Base-by-base conservation (phyloP, 164 flowering plant species). In the Vitis labrusca region DNA sequence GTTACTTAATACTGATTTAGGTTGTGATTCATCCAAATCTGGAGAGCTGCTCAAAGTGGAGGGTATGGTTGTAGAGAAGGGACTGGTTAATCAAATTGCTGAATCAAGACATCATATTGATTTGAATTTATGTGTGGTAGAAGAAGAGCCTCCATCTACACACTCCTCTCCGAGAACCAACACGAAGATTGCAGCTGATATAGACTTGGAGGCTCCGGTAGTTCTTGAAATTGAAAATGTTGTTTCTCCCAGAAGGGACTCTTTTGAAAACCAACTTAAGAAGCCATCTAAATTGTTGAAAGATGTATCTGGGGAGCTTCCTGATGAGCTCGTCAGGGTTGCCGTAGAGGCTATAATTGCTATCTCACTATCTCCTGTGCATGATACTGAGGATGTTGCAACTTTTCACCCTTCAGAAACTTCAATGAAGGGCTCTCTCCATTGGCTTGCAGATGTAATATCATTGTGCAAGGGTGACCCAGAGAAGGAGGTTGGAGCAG, bases 271-370 rank as follows among this genome's bases (percentile, higher is more conserved):
- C 19, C 56, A 69, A 55, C n/a, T 16, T 29, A 66, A 51, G 51
- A 67, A 14, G 37, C 68, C 71, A 50, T 27, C 51, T 44, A 47
- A 74, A n/a, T 59, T 62, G 9, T 63, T 70, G 37, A 52, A 23
- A 52, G 62, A 67, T 16, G 66, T 67, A 37, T 19, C 50, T 16
- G 66, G 54, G 10, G 68, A 66, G 17, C 37, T 67, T 10, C 49
- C 64, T 16, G 77, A 71, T 49, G 77, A 70, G 69, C 68, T 71
- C 59, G 68, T 56, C 12, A 76, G 71, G 65, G 16, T 54, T 14
- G 95, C 89, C 19, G 91, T 88, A 29, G 92, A 86, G 73, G 85
- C 89, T 61, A 64, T 91, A 44, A 66, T 88, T 14, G 63, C 78
- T 72, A 84, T 91, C 62, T 85, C 97, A 50, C 63, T 77, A 54